Conservation (phyloP, 1,284 basidiomycete species). For the Leccinum griseonigrum region DNA sequence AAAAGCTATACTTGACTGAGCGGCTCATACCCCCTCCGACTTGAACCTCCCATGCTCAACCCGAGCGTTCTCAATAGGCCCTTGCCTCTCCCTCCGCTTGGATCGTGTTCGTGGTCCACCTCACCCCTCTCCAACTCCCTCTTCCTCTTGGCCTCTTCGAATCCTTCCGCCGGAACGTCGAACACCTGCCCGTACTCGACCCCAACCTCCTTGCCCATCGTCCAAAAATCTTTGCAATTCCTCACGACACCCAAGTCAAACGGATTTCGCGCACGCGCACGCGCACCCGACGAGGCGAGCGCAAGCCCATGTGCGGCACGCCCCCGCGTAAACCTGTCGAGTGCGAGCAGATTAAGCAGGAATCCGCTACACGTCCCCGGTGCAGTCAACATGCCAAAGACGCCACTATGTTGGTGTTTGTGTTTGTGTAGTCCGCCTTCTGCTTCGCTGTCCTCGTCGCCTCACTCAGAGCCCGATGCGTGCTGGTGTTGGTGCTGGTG, state of each 20-base stretch:
- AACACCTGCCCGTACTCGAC: constrained; percentile 90
- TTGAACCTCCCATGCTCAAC: constrained; percentile 40
- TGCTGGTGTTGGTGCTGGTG: constrained; percentile 28
- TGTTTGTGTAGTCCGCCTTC: constrained; percentile 43
- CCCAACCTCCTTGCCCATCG: constrained; percentile 76
- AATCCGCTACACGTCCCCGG: constrained; percentile 49
- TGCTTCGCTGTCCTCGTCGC: constrained; percentile 61
- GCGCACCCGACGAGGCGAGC: constrained; percentile 27
- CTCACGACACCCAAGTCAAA: constrained; percentile 83
- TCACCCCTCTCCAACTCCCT: constrained; percentile 47
- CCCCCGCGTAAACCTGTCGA: constrained; percentile 92
- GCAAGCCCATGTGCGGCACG: constrained; percentile 83
- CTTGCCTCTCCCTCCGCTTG: constrained; percentile 38
- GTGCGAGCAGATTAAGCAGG: constrained; percentile 85
- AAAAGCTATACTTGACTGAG: constrained; percentile 30
- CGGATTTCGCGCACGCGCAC: constrained; percentile 66
- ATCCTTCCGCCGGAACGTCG: constrained; percentile 85
- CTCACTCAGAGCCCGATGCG: constrained; percentile 25
- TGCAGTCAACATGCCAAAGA: constrained; percentile 29
- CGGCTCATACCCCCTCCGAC: constrained; percentile 37
- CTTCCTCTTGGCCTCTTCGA: constrained; percentile 63
- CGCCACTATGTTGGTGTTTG: constrained; percentile 41
- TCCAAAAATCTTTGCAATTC: constrained; percentile 98
- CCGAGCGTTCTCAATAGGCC: constrained; percentile 39
- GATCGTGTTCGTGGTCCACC: constrained; percentile 43